Evolutionary conservation across 306 rosid genomes (phyloP).

Genomic region (Vigna angularis): DNA sequence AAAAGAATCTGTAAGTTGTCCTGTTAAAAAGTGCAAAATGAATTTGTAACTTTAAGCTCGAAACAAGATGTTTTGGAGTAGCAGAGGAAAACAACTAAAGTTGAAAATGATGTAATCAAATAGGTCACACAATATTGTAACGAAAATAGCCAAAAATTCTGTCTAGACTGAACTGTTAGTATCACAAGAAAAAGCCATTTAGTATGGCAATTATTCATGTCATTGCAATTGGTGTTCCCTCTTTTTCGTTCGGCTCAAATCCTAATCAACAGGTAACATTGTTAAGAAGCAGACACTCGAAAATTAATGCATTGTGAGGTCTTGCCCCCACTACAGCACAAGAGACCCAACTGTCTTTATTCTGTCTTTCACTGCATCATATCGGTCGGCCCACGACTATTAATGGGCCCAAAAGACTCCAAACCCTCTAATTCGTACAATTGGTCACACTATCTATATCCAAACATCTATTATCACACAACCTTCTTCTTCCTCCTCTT

Average conservation of each 20-base stretch:
- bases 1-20: neutral
- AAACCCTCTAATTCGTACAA: neutral
- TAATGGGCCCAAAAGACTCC: neutral
- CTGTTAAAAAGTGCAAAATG: neutral
- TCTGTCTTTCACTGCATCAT: neutral
- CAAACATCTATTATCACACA: neutral
- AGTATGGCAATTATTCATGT: neutral
- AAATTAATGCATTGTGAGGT: conserved; percentile 19
- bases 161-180: neutral
- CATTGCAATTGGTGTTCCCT: conserved; percentile 8
- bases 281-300: conserved; percentile 1
- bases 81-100: neutral
- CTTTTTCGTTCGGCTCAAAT: neutral
- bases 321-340: conserved; percentile 31
- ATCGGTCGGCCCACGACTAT: conserved; percentile 26
- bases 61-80: conserved; percentile 1
- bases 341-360: conserved; percentile 33
- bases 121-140: neutral
- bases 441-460: neutral
- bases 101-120: neutral
- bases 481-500: neutral
- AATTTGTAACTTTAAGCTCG: neutral
- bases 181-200: neutral
- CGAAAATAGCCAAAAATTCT: neutral
- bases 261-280: neutral